Base-by-base conservation (phyloP, 1,284 basidiomycete species). In the Cryptococcus amylolentus region DNA sequence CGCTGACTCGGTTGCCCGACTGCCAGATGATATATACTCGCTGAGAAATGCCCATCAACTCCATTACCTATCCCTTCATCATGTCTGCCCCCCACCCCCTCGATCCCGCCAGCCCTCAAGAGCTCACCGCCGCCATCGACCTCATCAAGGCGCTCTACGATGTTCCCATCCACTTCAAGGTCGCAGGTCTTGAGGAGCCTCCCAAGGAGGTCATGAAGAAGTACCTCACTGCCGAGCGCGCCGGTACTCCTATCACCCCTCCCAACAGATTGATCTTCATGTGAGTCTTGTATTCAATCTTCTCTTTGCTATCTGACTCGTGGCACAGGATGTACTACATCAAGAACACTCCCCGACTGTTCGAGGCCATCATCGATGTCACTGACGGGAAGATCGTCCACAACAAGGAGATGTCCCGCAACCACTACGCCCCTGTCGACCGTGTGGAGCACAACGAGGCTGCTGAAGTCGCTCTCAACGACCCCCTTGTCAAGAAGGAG, bases 381-480 rank as follows among this genome's bases (percentile, higher is more conserved):
- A 43, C 40, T 10, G 49, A 49, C 13, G 20, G 45, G 20, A 47
- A 49, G 18, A 41, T 46, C 14, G 51, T 28, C 18, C 51, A 52
- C 42, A 41, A 52, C 23, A 47, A 56, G 45, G 39, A 56, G 41
- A 27, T 44, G 23, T n/a, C 26, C 27, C n/a, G 43, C 9, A 40
- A 35, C 9, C 51, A 56, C 18, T 57, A 62, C 50, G 57, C 60
- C 6, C 54, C 51, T 4, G n/a, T 62, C 37, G 60, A 62, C 37
- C 43, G 56, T 26, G 51, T 47, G 16, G 60, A 62, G 52, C 57
- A 58, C 16, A 52, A 52, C 28, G 51, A 49, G 13, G 60, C 50
- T 5, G 57, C 49, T 9, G 42, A 52, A 49, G 51, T 39, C 4
- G 60, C 51, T 9, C n/a, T 62, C 14, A 26, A 52, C 37, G 48